Percentiles rank a stretch among this genome's conserved stretches.
These are phyloP conservation scores for Pyronema domesticum DNA, from an alignment of 495 filamentous ascomycete genomes.

Conservation along the genomic window DNA sequence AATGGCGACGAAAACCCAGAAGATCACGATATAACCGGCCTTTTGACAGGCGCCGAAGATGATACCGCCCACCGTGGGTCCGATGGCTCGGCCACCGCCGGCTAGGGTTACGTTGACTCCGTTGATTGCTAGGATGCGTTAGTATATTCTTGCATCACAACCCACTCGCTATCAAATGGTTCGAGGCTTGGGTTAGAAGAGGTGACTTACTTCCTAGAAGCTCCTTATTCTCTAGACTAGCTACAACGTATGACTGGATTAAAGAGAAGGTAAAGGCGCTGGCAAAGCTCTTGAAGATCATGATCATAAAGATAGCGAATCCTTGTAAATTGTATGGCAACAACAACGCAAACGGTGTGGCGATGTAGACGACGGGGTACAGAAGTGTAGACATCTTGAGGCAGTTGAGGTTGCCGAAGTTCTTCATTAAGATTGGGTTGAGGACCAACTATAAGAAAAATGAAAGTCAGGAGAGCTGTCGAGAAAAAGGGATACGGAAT, in stretches of 20 bases:
- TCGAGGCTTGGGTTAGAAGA: slow-evolving; percentile 30
- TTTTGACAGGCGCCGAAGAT: slow-evolving; percentile 55
- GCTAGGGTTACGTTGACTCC: slow-evolving; percentile 67
- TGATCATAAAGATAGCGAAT: slow-evolving; percentile 32
- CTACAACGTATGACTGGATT: too few species aligned
- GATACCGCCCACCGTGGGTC: slow-evolving; percentile 47
- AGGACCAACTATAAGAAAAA: slow-evolving; percentile 33
- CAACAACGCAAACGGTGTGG: slow-evolving; percentile 39
- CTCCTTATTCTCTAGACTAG: slow-evolving; percentile 44
- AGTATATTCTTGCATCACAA: slow-evolving; percentile 18
- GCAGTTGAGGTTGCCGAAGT: slow-evolving; percentile 43
- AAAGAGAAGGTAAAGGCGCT: slow-evolving; percentile 70
- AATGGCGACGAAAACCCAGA: slow-evolving; percentile 56
- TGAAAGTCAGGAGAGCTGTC: not conserved
- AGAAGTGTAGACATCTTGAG: slow-evolving; percentile 42
- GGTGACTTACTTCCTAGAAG: slow-evolving; percentile 72
- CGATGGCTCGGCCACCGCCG: slow-evolving; percentile 57
- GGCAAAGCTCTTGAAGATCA: slow-evolving; percentile 50
- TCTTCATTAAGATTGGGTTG: slow-evolving; percentile 43
- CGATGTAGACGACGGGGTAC: slow-evolving; percentile 47
- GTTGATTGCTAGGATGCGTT: slow-evolving; percentile 48
- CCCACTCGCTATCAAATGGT: slow-evolving; percentile 5
- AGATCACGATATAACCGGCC: slow-evolving; percentile 50
- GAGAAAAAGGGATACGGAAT: not conserved
- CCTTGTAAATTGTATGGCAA: slow-evolving; percentile 21